Evolutionary conservation across 225 moss, liverwort and hornwort species (phyloP).

Genomic region (Straminergon stramineum): DNA sequence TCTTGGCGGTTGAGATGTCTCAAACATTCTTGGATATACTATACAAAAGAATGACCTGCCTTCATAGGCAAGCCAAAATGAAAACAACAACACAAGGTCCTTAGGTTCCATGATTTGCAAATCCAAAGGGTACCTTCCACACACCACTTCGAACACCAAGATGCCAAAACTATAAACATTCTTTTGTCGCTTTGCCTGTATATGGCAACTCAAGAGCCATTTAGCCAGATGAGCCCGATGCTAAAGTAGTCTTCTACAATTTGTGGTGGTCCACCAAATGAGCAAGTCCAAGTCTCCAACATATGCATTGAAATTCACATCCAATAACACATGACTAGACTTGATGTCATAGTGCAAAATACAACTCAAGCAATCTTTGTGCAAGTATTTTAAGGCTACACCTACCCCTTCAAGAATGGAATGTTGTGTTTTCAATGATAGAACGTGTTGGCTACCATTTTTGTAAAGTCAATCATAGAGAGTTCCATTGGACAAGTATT

Average conservation of each 20-base stretch:
- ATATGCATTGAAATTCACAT: not conserved
- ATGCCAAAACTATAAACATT: not conserved
- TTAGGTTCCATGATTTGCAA: not conserved
- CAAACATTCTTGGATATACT: not conserved
- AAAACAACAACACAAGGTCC: not conserved
- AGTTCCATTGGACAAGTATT: not conserved
- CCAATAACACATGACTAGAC: not conserved
- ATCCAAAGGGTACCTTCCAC: not conserved
- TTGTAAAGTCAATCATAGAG: not conserved
- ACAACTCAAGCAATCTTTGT: not conserved
- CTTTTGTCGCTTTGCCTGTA: not conserved
- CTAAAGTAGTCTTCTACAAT: not conserved
- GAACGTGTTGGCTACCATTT: not conserved
- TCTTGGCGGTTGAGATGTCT: not conserved
- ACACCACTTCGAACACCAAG: not conserved
- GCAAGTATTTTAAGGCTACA: not conserved
- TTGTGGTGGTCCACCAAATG: not conserved
- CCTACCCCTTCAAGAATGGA: not conserved
- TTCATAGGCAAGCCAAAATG: not conserved
- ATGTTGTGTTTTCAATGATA: not conserved
- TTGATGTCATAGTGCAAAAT: not conserved
- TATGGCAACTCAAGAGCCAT: not conserved
- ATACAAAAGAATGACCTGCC: not conserved
- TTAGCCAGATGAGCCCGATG: not conserved
- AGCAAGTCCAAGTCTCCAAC: not conserved